These are phyloP conservation scores for Neoarthrinium moseri DNA, from an alignment of 2,329 filamentous ascomycete genomes.

Conservation along the genomic window DNA sequence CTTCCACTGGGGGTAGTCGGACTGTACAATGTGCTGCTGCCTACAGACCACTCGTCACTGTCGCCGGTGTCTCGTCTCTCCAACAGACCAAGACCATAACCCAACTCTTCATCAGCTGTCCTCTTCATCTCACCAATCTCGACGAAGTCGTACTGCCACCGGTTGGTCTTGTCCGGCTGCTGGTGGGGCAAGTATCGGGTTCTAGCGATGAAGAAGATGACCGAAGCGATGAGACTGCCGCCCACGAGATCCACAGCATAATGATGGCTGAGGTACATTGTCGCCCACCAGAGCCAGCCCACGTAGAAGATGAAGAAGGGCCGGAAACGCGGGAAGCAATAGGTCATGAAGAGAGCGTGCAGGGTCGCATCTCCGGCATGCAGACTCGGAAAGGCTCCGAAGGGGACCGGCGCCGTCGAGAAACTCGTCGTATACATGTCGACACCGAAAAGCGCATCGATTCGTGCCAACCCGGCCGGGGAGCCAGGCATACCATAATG, in stretches of 20 bases:
- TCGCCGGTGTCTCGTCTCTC: slow-evolving; percentile 10
- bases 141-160: slow-evolving; percentile 95
- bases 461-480: slow-evolving; percentile 82
- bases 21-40: slow-evolving; percentile 13
- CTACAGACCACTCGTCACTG: slow-evolving; percentile 13
- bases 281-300: slow-evolving; percentile 96
- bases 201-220: slow-evolving; percentile 80
- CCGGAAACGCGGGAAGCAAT: slow-evolving; percentile 82
- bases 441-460: slow-evolving; percentile 86
- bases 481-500: slow-evolving; percentile 90
- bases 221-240: slow-evolving; percentile 74
- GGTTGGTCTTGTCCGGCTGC: slow-evolving; percentile 80
- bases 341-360: slow-evolving; percentile 88
- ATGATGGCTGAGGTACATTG: slow-evolving; percentile 97
- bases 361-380: slow-evolving; percentile 88
- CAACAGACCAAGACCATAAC: slow-evolving; percentile 13
- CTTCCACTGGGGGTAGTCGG: slow-evolving; percentile 12
- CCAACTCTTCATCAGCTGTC: slow-evolving; percentile 20
- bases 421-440: slow-evolving; percentile 94
- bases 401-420: slow-evolving; percentile 85
- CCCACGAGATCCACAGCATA: slow-evolving; percentile 92
- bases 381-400: slow-evolving; percentile 91
- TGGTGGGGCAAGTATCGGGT: slow-evolving; percentile 77
- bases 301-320: slow-evolving; percentile 81
- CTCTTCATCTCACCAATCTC: slow-evolving; percentile 69